These are phyloP conservation scores for Linum tenue DNA, from an alignment of 345 rosid species.

Conservation along the genomic window DNA sequence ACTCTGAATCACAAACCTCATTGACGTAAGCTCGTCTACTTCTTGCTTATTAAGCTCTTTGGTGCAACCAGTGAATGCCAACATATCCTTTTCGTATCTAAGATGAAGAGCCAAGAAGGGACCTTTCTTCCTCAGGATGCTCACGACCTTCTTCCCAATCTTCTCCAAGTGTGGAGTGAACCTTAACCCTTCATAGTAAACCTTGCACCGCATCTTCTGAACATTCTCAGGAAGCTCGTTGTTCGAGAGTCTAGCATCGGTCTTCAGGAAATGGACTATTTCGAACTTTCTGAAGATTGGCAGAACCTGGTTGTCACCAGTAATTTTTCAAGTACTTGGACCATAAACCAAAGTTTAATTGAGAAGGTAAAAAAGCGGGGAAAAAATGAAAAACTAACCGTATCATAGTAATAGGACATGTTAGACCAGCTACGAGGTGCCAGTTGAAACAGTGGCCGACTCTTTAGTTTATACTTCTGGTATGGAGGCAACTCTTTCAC, in stretches of 20 bases:
- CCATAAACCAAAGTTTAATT: too few relatives aligned
- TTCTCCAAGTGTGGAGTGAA: conserved; percentile 35
- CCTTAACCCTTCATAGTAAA: conserved; percentile 31
- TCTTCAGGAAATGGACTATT: conserved; percentile 33
- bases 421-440: conserved; percentile 50
- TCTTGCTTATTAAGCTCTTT: conserved; percentile 38
- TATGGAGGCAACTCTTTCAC: conserved; percentile 34
- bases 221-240: conserved; percentile 32
- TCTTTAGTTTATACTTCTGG: conserved; percentile 24
- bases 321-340: too few relatives aligned
- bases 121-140: conserved; percentile 33
- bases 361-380: too few relatives aligned
- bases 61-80: conserved; percentile 46
- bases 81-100: conserved; percentile 56
- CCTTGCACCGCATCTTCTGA: conserved; percentile 43
- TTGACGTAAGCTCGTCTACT: conserved; percentile 31
- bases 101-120: conserved; percentile 49
- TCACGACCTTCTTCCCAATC: conserved; percentile 33
- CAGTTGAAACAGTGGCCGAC: conserved; percentile 27
- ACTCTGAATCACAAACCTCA: conserved; percentile 28
- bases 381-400: conserved; percentile 16
- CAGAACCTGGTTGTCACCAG: conserved; percentile 32
- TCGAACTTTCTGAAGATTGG: conserved; percentile 25
- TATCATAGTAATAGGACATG: conserved; percentile 44
- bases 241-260: conserved; percentile 44